These are phyloP conservation scores for Metschnikowia colocasiae DNA, from an alignment of 805 yeast genomes.

Conservation along the genomic window DNA sequence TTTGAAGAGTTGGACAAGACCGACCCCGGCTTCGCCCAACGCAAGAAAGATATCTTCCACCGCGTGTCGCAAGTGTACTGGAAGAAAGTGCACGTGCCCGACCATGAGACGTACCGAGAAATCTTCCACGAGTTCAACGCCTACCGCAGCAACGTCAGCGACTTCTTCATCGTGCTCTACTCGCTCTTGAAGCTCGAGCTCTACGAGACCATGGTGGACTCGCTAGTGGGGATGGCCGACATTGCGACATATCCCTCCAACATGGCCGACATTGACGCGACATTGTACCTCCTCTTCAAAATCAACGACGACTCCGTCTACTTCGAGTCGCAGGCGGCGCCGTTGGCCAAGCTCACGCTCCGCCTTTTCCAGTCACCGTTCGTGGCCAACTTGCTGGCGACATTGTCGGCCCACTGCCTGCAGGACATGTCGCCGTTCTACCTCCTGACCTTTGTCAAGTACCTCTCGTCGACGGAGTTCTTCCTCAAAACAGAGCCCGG, in stretches of 20 bases:
- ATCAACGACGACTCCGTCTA: conserved; percentile 50
- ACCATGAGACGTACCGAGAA: conserved; percentile 27
- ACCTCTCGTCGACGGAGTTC: conserved; percentile 54
- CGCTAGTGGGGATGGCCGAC: neutral
- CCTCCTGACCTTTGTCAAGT: conserved; percentile 23
- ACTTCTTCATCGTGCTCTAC: conserved; percentile 68
- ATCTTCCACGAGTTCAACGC: conserved; percentile 55
- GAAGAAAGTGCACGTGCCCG: conserved; percentile 55
- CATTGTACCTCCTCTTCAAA: conserved; percentile 54
- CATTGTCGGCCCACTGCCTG: conserved; percentile 7
- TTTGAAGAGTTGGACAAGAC: conserved; percentile 17
- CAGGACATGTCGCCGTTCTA: conserved; percentile 6
- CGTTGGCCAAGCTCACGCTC: conserved; percentile 25
- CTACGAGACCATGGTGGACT: conserved; percentile 37
- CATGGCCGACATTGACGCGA: conserved; percentile 46
- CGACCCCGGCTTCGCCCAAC: conserved; percentile 14
- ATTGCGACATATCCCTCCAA: neutral
- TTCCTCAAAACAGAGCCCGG: conserved; percentile 52
- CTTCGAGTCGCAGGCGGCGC: conserved; percentile 27
- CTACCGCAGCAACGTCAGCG: conserved; percentile 73
- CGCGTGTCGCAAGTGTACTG: conserved; percentile 63
- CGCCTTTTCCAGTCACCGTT: conserved; percentile 23
- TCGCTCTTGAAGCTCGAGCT: conserved; percentile 57
- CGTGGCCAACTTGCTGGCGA: conserved; percentile 18
- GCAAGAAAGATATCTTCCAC: conserved; percentile 38